Evolutionary conservation across 306 rosid genomes (phyloP).

Genomic region (Lagenaria siceraria): DNA sequence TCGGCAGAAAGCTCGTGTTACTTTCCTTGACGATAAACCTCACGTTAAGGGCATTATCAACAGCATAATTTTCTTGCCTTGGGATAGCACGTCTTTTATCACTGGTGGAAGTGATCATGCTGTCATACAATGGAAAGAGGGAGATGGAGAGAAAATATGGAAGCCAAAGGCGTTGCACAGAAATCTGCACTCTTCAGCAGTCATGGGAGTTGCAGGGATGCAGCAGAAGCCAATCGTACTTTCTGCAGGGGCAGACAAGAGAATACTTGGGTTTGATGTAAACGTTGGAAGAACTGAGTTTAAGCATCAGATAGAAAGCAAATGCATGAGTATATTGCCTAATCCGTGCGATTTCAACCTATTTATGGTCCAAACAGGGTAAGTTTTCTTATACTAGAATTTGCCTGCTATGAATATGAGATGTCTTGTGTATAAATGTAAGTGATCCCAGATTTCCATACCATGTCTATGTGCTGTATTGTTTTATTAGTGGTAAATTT

Average conservation of each 20-base stretch:
- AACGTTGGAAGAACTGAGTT: conserved; percentile 55
- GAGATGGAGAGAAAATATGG: conserved; percentile 50
- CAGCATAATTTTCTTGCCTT: conserved; percentile 67
- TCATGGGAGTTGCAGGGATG: conserved; percentile 96
- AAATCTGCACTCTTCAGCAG: conserved; percentile 80
- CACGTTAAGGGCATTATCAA: conserved; percentile 89
- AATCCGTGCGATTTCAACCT: conserved; percentile 75
- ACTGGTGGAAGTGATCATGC: conserved; percentile 97
- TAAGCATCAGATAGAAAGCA: conserved; percentile 83
- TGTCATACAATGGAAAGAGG: conserved; percentile 74
- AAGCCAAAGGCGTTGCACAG: conserved; percentile 78
- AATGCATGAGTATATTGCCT: conserved; percentile 78
- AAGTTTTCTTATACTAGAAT: conserved; percentile 15
- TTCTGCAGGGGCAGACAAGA: conserved; percentile 89
- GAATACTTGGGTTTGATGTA: conserved; percentile 64
- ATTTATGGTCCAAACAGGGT: conserved; percentile 89
- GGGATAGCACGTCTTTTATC: conserved; percentile 60
- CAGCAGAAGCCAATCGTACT: conserved; percentile 68
- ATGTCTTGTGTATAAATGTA: background rate
- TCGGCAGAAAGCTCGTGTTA: conserved; percentile 61
- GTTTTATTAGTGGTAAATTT: background rate
- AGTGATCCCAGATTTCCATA: background rate
- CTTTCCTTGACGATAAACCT: conserved; percentile 71
- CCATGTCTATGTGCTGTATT: background rate
- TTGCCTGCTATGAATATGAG: background rate